Evolutionary conservation across 1,139 yeast genomes (phyloP).

Genomic region (Yamadazyma conglobata): DNA sequence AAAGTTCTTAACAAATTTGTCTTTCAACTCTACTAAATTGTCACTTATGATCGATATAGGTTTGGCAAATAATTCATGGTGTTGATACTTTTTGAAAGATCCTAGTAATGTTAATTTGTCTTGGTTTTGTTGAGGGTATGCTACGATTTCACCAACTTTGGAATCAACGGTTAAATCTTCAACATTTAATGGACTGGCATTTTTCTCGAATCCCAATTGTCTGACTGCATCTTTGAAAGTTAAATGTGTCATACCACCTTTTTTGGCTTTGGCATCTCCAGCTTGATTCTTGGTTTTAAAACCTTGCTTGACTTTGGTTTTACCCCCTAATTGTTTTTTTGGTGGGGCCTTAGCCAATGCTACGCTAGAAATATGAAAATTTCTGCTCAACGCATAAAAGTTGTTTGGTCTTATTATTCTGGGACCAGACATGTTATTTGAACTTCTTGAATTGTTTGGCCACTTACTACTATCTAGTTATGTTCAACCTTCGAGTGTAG

Average conservation of each 20-base stretch:
- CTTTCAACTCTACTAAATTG: slow-evolving; percentile 26
- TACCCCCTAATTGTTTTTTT: slow-evolving; percentile 20
- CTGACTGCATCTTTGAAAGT: slow-evolving; percentile 40
- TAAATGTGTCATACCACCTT: slow-evolving; percentile 45
- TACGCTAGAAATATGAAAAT: slow-evolving; percentile 9
- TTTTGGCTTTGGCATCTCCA: slow-evolving; percentile 25
- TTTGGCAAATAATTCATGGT: slow-evolving; percentile 54
- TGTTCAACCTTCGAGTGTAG: too few relatives aligned
- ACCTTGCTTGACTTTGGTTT: slow-evolving; percentile 26
- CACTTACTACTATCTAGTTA: too few relatives aligned
- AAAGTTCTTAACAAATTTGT: slow-evolving; percentile 26
- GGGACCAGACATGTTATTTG: slow-evolving; percentile 1
- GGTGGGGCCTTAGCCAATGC: slow-evolving; percentile 17
- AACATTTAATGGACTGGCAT: slow-evolving; percentile 21
- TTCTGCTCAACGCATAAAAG: slow-evolving; percentile 1
- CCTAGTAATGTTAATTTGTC: slow-evolving; percentile 40
- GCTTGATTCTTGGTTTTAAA: slow-evolving; percentile 19
- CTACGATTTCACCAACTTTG: slow-evolving; percentile 18
- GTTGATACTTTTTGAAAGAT: slow-evolving; percentile 61
- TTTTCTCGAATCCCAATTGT: slow-evolving; percentile 31
- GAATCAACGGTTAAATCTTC: slow-evolving; percentile 13
- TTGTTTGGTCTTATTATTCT: background rate
- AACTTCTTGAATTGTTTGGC: background rate
- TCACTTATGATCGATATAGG: slow-evolving; percentile 54
- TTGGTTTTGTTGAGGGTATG: slow-evolving; percentile 21